phyloP scores from a whole-genome alignment of 805 yeast genomes.

The Candida glaebosa region DNA sequence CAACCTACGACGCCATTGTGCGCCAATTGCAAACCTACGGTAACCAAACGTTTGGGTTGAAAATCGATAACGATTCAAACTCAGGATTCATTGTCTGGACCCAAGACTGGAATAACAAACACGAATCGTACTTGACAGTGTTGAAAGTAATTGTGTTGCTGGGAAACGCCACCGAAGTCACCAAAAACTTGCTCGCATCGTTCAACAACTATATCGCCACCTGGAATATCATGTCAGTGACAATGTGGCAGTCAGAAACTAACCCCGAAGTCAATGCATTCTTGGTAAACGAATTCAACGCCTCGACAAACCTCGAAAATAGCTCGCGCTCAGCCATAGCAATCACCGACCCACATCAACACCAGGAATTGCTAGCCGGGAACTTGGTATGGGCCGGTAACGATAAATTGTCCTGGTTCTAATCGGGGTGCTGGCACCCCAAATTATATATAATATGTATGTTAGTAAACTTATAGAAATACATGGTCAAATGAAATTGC shows the following conservation, averaged over 20 bases:
- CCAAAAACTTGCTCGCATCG: conserved; percentile 8
- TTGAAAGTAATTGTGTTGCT: conserved; percentile 24
- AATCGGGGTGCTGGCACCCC: conserved; percentile 5
- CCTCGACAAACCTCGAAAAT: conserved; percentile 27
- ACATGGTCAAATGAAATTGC: too few species aligned
- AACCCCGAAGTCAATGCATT: conserved; percentile 10
- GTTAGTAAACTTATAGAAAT: too few species aligned
- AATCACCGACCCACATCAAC: conserved; percentile 23
- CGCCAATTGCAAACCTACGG: conserved; percentile 19
- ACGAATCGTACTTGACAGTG: conserved; percentile 22
- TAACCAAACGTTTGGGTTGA: conserved; percentile 33
- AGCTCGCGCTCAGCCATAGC: conserved; percentile 34
- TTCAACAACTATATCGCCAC: conserved; percentile 9
- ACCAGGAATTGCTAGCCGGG: conserved; percentile 20
- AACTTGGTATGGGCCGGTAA: conserved; percentile 39
- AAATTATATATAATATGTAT: too few species aligned
- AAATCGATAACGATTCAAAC: conserved; percentile 16
- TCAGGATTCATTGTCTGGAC: conserved; percentile 37
- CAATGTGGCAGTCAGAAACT: conserved; percentile 35
- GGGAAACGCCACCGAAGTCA: conserved; percentile 4
- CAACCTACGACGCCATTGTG: conserved; percentile 19
- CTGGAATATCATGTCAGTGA: conserved; percentile 13
- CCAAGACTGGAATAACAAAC: conserved; percentile 27
- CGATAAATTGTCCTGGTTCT: conserved; percentile 43
- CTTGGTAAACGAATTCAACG: conserved; percentile 13